Evolutionary conservation across 306 rosid genomes (phyloP), one percentile per base, ranked within the genome.

Genomic region (Ammopiptanthus mongolicus): DNA sequence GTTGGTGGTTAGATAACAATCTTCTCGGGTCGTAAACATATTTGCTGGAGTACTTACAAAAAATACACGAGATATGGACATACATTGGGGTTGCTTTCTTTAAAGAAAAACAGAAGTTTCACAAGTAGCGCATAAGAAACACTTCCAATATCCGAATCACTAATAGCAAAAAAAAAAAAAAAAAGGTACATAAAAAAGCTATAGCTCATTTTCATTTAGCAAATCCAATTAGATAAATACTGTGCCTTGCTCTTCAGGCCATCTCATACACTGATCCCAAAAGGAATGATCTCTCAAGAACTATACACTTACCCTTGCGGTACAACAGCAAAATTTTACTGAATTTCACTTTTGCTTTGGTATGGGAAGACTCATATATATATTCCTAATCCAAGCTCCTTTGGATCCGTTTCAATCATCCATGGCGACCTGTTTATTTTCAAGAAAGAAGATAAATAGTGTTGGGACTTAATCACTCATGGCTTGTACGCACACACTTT

Each of bases 341-440:
- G 21, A 51, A 70, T 11, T 71, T 75, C 58, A 23, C 15, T 60
- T 67, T 72, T 14, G 60, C 66, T 41, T 3, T 37, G 41, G 36
- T n/a, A 48, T 29, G 51, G 57, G 39, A 44, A 59, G 5, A 66
- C 31, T 84, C 84, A 93, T 17, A 87, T 75, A 79, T 89, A 93
- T 87, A 93, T 89, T 78, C 98, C 98, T 83, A 91, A 82, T 41
- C 96, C 97, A 58, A 93, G 69, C 82, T 91, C 97, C 81, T 91
- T 93, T 28, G 96, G 92, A n/a, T 88, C 55, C 57, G 97, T 88
- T 82, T 93, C 98, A 83, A 93, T 82, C 96, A 84, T 91, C 98
- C 96, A 93, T 51, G 96, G 84, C 2, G 97, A 81, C 91, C 98
- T 93, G 88, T 78, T 73, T 21, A 55, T 68, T 69, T 71, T 68